Percentiles rank a stretch among this genome's conserved stretches.
Conservation (phyloP, 1,139 yeast species). For the Keqinozyma sinolaborantium region DNA sequence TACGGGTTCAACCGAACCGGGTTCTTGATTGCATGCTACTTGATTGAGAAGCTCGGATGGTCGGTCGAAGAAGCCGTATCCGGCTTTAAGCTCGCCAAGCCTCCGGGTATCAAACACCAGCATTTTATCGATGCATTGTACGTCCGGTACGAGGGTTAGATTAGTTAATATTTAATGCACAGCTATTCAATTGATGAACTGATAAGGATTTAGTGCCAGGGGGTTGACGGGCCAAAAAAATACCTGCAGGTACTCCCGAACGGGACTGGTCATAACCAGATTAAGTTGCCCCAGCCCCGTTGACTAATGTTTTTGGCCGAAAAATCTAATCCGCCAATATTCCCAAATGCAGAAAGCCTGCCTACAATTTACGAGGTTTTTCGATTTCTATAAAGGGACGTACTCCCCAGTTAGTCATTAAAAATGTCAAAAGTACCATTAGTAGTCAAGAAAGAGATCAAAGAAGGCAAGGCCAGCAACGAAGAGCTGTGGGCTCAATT, state of each 20-base stretch:
- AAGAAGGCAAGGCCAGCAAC: constrained; percentile 8
- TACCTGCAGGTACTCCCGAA: too few species aligned
- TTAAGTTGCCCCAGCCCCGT: too few species aligned
- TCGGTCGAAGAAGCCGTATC: constrained; percentile 60
- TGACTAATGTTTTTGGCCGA: too few species aligned
- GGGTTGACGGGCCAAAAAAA: too few species aligned
- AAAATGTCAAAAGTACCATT: constrained; percentile 10
- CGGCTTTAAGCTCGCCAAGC: constrained; percentile 55
- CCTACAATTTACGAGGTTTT: not conserved
- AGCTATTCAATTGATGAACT: not conserved
- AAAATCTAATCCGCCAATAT: too few species aligned
- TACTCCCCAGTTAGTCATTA: not conserved
- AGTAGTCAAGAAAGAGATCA: constrained; percentile 7
- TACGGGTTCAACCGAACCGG: constrained; percentile 84
- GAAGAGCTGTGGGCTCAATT: constrained; percentile 4
- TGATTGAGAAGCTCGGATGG: constrained; percentile 60
- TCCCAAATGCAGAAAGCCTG: too few species aligned
- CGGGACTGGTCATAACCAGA: too few species aligned
- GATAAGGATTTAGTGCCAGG: too few species aligned
- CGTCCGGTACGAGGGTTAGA: constrained; percentile 49
- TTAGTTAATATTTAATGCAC: not conserved
- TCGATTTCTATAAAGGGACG: not conserved
- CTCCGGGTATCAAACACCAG: constrained; percentile 75
- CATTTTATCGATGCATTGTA: constrained; percentile 75
- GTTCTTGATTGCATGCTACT: constrained; percentile 65